phyloP scores from a whole-genome alignment of 257 asterid species.

The Fraxinus anomala region DNA sequence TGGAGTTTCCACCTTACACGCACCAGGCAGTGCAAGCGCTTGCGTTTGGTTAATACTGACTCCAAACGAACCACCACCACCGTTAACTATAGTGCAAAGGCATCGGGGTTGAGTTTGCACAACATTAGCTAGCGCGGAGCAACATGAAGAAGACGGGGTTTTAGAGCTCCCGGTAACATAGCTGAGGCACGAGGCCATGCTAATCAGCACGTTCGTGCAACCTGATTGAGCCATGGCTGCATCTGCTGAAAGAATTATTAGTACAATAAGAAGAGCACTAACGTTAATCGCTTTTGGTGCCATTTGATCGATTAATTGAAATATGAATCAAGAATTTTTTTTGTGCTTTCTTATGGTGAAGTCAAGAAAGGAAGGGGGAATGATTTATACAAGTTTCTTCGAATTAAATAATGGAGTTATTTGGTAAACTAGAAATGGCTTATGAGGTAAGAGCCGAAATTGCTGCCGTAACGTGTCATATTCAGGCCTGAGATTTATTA shows the following conservation, averaged over 20 bases:
- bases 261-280: slow-evolving; percentile 3
- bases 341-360: neutral
- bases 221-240: slow-evolving; percentile 49
- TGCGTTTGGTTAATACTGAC: slow-evolving; percentile 55
- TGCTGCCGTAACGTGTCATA: slow-evolving; percentile 32
- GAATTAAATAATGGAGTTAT: neutral
- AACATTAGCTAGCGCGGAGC: slow-evolving; percentile 55
- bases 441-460: slow-evolving; percentile 13
- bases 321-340: neutral
- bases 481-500: neutral
- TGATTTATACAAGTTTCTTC: slow-evolving; percentile 23
- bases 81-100: slow-evolving; percentile 55
- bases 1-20: slow-evolving; percentile 60
- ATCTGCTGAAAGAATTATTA: slow-evolving; percentile 23
- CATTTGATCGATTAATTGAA: slow-evolving; percentile 38
- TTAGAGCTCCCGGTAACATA: slow-evolving; percentile 57
- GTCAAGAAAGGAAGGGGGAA: neutral
- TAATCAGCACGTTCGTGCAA: slow-evolving; percentile 49
- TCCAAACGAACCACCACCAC: slow-evolving; percentile 54
- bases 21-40: slow-evolving; percentile 57
- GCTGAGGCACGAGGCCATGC: slow-evolving; percentile 71
- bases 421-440: slow-evolving; percentile 50
- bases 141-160: slow-evolving; percentile 56
- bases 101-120: slow-evolving; percentile 63
- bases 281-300: slow-evolving; percentile 34